phyloP scores from a whole-genome alignment of 139 green algal species.

The Monoraphidium neglectum region DNA sequence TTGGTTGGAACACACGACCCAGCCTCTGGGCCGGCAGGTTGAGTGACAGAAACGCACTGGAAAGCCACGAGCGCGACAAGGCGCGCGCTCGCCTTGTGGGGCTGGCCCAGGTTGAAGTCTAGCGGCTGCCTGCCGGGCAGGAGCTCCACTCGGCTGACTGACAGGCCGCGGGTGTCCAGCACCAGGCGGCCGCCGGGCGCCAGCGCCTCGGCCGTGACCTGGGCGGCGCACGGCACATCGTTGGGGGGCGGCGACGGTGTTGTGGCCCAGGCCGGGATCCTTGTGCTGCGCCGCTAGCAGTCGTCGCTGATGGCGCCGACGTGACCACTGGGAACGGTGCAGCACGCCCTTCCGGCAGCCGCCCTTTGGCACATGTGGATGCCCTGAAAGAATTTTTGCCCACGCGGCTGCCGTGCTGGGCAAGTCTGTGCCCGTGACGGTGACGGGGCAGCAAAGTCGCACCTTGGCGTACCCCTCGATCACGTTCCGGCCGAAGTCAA shows the following conservation, averaged over 20 bases:
- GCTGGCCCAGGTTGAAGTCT: constrained; percentile 26
- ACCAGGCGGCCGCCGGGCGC: constrained; percentile 37
- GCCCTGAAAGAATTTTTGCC: not conserved
- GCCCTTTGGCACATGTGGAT: not conserved
- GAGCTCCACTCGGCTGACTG: constrained; percentile 35
- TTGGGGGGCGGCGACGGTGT: too few species aligned
- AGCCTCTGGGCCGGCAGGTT: too few species aligned
- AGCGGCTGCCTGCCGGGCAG: constrained; percentile 6
- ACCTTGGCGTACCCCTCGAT: constrained; percentile 52
- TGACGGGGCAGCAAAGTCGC: not conserved
- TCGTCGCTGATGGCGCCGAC: not conserved
- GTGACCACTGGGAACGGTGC: too few species aligned
- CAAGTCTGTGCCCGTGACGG: not conserved
- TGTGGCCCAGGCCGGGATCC: too few species aligned
- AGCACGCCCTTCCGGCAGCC: too few species aligned
- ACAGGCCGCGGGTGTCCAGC: constrained; percentile 65
- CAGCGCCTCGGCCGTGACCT: constrained; percentile 29
- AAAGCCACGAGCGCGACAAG: too few species aligned
- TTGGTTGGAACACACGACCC: too few species aligned
- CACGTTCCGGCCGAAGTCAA: constrained; percentile 42
- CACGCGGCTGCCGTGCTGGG: not conserved
- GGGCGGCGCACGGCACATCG: not conserved
- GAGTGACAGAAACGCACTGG: too few species aligned
- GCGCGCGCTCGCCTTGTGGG: constrained; percentile 29
- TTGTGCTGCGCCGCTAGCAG: too few species aligned